These are phyloP conservation scores for Myriosclerotinia scirpicola DNA, from an alignment of 2,329 filamentous ascomycete genomes.

Conservation along the genomic window DNA sequence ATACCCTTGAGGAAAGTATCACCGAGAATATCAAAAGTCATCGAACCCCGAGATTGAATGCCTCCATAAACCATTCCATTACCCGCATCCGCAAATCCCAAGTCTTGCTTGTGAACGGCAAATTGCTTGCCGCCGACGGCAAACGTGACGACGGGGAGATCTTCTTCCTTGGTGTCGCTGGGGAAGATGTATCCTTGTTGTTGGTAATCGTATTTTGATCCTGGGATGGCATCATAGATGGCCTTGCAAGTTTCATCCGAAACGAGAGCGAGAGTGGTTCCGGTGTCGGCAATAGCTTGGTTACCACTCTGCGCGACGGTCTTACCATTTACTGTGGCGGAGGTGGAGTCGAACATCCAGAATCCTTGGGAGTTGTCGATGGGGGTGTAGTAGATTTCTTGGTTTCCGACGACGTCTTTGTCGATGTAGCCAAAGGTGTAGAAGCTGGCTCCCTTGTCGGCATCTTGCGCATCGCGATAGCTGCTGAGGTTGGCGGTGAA, in stretches of 20 bases:
- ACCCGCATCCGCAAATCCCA: conserved; percentile 56
- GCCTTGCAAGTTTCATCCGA: conserved; percentile 60
- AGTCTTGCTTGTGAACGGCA: conserved; percentile 57
- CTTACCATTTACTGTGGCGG: conserved; percentile 57
- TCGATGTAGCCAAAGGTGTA: conserved; percentile 76
- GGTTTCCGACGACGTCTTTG: conserved; percentile 54
- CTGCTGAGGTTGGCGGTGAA: conserved; percentile 60
- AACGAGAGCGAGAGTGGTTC: conserved; percentile 66
- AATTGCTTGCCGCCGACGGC: conserved; percentile 62
- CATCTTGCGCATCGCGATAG: conserved; percentile 51
- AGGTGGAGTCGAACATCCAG: conserved; percentile 64
- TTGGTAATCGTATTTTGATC: conserved; percentile 53
- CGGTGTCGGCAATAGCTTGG: conserved; percentile 69
- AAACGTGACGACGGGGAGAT: conserved; percentile 61
- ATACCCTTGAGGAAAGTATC: conserved; percentile 59
- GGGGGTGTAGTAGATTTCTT: conserved; percentile 58
- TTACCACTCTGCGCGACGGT: conserved; percentile 53
- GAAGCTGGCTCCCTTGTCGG: conserved; percentile 52
- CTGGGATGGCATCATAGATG: conserved; percentile 64
- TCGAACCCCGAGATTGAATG: conserved; percentile 56
- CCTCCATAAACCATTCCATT: conserved; percentile 58
- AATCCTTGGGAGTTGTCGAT: conserved; percentile 66
- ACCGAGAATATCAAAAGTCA: conserved; percentile 58
- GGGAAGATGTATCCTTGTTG: conserved; percentile 68
- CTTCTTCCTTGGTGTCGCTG: conserved; percentile 47